A percentile compares a stretch with the other conserved stretches of the same genome.
Evolutionary conservation across 352 stramenopile species (phyloP).

Genomic region (Globisporangium orthogonon): DNA sequence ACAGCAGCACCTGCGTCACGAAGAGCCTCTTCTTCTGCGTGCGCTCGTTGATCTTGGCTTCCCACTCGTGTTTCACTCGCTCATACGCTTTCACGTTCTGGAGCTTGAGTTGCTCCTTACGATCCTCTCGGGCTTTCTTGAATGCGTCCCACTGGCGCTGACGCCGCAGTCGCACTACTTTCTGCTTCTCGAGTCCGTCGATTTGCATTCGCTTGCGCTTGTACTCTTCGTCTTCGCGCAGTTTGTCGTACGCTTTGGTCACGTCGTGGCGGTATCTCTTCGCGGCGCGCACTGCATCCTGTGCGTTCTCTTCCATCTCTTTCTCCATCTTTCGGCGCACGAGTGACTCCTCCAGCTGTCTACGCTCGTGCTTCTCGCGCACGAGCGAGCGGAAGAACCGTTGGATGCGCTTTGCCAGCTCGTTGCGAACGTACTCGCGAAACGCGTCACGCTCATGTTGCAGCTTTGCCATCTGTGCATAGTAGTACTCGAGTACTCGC

Average conservation of each 20-base stretch:
- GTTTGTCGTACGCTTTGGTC: slow-evolving; percentile 40
- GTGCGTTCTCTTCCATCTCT: slow-evolving; percentile 35
- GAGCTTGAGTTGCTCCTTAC: slow-evolving; percentile 33
- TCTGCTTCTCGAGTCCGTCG: slow-evolving; percentile 53
- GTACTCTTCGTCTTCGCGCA: slow-evolving; percentile 40
- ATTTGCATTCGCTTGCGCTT: slow-evolving; percentile 38
- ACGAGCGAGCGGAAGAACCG: slow-evolving; percentile 31
- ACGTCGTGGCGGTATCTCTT: slow-evolving; percentile 35
- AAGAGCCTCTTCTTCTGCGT: slow-evolving; percentile 21
- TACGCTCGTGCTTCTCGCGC: slow-evolving; percentile 13
- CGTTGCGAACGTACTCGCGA: slow-evolving; percentile 20
- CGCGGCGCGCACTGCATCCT: slow-evolving; percentile 23
- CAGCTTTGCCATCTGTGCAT: slow-evolving; percentile 46
- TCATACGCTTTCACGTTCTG: slow-evolving; percentile 30
- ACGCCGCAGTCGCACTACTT: slow-evolving; percentile 41
- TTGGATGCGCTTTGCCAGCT: slow-evolving; percentile 44
- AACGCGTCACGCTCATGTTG: slow-evolving; percentile 50
- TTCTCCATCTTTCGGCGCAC: slow-evolving; percentile 22
- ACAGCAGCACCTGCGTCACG: slow-evolving; percentile 39
- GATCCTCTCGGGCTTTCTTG: slow-evolving; percentile 25
- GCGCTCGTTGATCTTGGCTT: slow-evolving; percentile 23
- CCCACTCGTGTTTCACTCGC: slow-evolving; percentile 38
- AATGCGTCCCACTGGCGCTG: slow-evolving; percentile 61
- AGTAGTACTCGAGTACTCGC: slow-evolving; percentile 39
- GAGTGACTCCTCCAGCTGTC: slow-evolving; percentile 20